Conservation (phyloP, 176 grass and related monocot genomes). For the Elymus sibiricus region DNA sequence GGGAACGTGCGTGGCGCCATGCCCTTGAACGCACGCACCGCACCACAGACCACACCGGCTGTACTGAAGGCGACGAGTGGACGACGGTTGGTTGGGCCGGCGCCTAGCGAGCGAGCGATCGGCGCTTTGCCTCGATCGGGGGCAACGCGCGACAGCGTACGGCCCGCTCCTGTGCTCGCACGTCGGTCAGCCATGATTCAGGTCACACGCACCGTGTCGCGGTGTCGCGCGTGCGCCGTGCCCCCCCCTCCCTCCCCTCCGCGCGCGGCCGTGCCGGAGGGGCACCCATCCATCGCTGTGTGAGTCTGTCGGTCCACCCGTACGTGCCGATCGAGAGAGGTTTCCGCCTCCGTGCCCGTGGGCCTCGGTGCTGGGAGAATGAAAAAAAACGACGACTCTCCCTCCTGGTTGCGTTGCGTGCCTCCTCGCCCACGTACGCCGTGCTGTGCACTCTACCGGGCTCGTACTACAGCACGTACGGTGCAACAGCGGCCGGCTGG, state of each 20-base stretch:
- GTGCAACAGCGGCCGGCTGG: neutral
- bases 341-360: no score
- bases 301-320: neutral
- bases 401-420: neutral
- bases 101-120: neutral
- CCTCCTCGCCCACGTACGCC: neutral
- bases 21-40: neutral
- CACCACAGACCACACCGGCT: no score
- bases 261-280: neutral
- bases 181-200: neutral
- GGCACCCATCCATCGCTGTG: no score
- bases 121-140: neutral
- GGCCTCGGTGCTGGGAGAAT: neutral
- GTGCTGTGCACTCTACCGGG: neutral
- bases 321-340: neutral
- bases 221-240: neutral
- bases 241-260: neutral
- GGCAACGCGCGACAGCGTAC: conserved; percentile 5
- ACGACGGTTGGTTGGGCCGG: neutral
- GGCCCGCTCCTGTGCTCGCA: conserved; percentile 12
- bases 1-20: conserved; percentile 28
- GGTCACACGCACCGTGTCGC: neutral
- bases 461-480: neutral
- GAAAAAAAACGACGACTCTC: neutral
- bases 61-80: neutral